Percentiles rank a stretch among this genome's conserved stretches.
Evolutionary conservation across 208 protist genomes (phyloP).

Genomic region (Acanthamoeba royreba): DNA sequence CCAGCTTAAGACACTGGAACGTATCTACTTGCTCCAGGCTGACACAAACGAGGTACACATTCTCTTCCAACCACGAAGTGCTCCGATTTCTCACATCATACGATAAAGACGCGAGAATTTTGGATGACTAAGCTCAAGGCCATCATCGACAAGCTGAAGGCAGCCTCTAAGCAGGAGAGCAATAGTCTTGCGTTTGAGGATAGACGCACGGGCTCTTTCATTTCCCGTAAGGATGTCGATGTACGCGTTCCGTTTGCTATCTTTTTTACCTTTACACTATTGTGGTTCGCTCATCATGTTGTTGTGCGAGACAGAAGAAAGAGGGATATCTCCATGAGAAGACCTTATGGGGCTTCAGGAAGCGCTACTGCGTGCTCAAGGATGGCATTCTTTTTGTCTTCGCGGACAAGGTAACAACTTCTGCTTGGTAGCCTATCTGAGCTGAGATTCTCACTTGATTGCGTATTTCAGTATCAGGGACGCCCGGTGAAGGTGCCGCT

Average conservation of each 20-base stretch:
- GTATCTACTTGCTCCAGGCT: slow-evolving; percentile 29
- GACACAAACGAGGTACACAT: too few relatives aligned
- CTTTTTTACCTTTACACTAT: background rate
- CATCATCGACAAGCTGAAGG: background rate
- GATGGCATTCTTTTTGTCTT: slow-evolving; percentile 40
- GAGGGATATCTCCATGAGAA: slow-evolving; percentile 21
- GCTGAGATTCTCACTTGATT: too few relatives aligned
- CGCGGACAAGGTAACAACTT: background rate
- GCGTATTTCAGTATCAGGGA: slow-evolving; percentile 6
- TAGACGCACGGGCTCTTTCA: background rate
- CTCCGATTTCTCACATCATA: background rate
- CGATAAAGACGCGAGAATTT: background rate
- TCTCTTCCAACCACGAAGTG: background rate
- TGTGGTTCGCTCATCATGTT: too few relatives aligned
- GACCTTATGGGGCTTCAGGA: slow-evolving; percentile 15
- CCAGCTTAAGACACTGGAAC: slow-evolving; percentile 15
- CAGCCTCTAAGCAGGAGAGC: background rate
- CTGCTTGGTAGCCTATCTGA: background rate
- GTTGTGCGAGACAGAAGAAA: slow-evolving; percentile 42
- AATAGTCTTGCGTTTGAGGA: background rate
- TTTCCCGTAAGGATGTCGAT: background rate
- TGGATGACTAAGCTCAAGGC: background rate
- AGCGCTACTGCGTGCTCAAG: slow-evolving; percentile 26
- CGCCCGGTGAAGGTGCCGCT: slow-evolving; percentile 31
- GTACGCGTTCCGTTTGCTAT: background rate